A percentile compares a stretch with the other conserved stretches of the same genome.
These are phyloP conservation scores for Comarum palustre DNA, from an alignment of 306 rosid genomes.

Conservation along the genomic window DNA sequence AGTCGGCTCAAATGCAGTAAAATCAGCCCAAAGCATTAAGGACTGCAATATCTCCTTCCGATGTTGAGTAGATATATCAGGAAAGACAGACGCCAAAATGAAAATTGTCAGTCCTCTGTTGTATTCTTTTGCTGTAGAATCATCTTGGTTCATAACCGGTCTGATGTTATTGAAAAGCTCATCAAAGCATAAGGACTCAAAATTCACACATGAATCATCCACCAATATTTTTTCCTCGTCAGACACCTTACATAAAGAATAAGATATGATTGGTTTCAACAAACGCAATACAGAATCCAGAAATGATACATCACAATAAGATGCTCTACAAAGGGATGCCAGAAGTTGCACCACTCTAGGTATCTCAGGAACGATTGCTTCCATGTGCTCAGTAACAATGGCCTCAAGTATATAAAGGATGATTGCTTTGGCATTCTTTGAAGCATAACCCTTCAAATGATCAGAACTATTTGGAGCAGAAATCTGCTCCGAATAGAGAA, in stretches of 20 bases:
- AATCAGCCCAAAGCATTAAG: constrained; percentile 53
- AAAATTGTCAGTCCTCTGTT: constrained; percentile 68
- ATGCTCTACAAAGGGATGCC: constrained; percentile 64
- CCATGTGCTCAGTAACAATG: constrained; percentile 82
- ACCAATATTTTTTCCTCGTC: constrained; percentile 57
- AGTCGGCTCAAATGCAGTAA: constrained; percentile 66
- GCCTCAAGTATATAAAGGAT: constrained; percentile 78
- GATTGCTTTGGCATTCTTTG: constrained; percentile 84
- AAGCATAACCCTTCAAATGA: constrained; percentile 64
- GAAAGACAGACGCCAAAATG: constrained; percentile 75
- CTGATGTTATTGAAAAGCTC: constrained; percentile 58
- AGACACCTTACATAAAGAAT: constrained; percentile 62
- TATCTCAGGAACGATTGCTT: constrained; percentile 84
- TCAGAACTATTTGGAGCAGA: constrained; percentile 38
- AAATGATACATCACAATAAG: constrained; percentile 87
- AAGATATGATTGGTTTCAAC: constrained; percentile 81
- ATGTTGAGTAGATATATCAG: constrained; percentile 62
- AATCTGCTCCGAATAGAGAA: constrained; percentile 33
- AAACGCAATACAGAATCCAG: constrained; percentile 65
- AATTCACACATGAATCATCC: constrained; percentile 66
- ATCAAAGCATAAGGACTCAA: constrained; percentile 80
- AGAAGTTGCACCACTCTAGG: constrained; percentile 80
- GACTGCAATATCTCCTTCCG: constrained; percentile 72
- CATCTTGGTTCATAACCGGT: constrained; percentile 34
- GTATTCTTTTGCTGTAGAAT: constrained; percentile 41